phyloP scores from a whole-genome alignment of 192 early-diverging fungal genomes.

The Umbelopsis isabellina region DNA sequence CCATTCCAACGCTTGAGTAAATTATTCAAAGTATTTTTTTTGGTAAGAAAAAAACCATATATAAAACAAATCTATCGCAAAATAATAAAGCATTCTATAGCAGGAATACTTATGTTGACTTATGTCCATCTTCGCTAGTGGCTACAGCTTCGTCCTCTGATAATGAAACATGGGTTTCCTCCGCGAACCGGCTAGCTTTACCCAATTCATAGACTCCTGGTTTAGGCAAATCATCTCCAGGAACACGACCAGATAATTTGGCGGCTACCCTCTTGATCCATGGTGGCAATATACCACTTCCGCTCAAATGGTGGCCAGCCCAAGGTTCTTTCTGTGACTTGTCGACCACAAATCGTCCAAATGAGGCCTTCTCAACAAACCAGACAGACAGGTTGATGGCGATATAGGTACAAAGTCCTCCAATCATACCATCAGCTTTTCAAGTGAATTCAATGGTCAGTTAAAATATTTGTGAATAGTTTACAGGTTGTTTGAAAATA shows the following conservation, averaged over 20 bases:
- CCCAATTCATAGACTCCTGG: neutral
- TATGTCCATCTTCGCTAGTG: neutral
- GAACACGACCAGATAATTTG: neutral
- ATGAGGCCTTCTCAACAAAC: slow-evolving; percentile 55
- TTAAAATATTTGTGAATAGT: neutral
- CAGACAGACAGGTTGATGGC: slow-evolving; percentile 66
- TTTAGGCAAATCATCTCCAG: slow-evolving; percentile 6
- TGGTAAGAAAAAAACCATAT: too few species aligned
- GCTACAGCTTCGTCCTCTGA: neutral
- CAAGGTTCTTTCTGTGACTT: slow-evolving; percentile 24
- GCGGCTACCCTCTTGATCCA: neutral
- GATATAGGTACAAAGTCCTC: slow-evolving; percentile 69
- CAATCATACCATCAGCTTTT: slow-evolving; percentile 70
- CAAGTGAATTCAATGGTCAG: neutral
- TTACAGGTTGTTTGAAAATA: neutral
- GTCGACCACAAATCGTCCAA: slow-evolving; percentile 54
- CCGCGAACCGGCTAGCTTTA: neutral
- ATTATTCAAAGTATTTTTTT: too few species aligned
- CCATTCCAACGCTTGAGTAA: too few species aligned
- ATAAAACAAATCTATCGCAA: neutral
- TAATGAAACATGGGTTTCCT: neutral
- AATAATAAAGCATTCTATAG: neutral
- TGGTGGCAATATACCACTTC: slow-evolving; percentile 7
- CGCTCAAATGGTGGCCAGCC: neutral
- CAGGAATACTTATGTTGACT: too few species aligned